A percentile compares a stretch with the other conserved stretches of the same genome.
phyloP scores from a whole-genome alignment of 352 stramenopile genomes.

The Peronosclerospora sorghi region DNA sequence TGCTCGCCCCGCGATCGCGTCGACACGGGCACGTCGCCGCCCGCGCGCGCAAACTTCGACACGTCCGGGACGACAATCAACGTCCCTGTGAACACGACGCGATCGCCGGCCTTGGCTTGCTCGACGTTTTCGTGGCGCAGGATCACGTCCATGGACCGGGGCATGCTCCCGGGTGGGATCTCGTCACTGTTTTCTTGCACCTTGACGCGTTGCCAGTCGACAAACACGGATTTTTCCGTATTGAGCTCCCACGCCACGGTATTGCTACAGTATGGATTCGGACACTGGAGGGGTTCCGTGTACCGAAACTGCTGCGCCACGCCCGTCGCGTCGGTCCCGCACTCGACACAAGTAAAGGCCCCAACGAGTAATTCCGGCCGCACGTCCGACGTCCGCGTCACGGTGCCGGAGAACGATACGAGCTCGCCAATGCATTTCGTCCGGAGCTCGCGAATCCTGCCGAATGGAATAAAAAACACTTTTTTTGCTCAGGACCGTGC shows the following conservation, averaged over 20 bases:
- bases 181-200: slow-evolving; percentile 99
- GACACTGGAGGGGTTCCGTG: slow-evolving; percentile 93
- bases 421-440: slow-evolving; percentile 91
- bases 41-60: slow-evolving; percentile 75
- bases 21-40: slow-evolving; percentile 58
- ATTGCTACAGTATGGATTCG: slow-evolving; percentile 93
- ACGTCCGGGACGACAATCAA: slow-evolving; percentile 95
- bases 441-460: slow-evolving; percentile 86
- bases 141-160: slow-evolving; percentile 95
- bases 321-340: slow-evolving; percentile 79
- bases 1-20: slow-evolving; percentile 45
- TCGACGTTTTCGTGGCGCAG: slow-evolving; percentile 97
- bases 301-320: slow-evolving; percentile 98
- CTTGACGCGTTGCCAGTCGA: slow-evolving; percentile 97
- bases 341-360: slow-evolving; percentile 93
- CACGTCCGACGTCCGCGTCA: slow-evolving; percentile 97
- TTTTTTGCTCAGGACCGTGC: not conserved
- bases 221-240: slow-evolving; percentile 89
- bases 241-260: slow-evolving; percentile 81
- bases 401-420: slow-evolving; percentile 89
- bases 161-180: slow-evolving; percentile 97
- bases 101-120: slow-evolving; percentile 91
- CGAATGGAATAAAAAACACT: slow-evolving; percentile 1
- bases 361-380: slow-evolving; percentile 94
- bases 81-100: slow-evolving; percentile 90